Base-by-base conservation (phyloP, 352 stramenopile species). In the Salisapilia sapeloensis region DNA sequence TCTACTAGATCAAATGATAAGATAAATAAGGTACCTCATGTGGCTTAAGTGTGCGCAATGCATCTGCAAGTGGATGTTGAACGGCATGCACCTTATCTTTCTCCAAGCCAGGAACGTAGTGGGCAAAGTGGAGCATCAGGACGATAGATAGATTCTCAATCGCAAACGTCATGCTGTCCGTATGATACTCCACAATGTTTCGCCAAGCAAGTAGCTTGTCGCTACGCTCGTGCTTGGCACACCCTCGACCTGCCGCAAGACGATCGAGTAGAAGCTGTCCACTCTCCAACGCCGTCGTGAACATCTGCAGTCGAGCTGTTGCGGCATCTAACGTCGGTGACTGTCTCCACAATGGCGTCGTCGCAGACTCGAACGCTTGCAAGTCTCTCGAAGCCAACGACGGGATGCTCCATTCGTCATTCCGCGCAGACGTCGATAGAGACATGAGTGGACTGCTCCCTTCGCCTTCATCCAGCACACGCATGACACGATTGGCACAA, bases 141-240 rank as follows among this genome's bases (percentile, higher is more conserved):
- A 84, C 51, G 13, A 80, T 57, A 11, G 67, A 48, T 56, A 79
- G 74, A 50, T 83, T 84, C 54, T 89, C 69, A 12, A 78, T 53
- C 24, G 82, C 45, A 29, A 89, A 89, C 9, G 51, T 42, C 44
- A 84, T 41, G 34, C 66, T 85, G 35, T 89, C 72, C 12, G 42
- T 41, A 46, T 89, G 61, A 38, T 85, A 82, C 42, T 82, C 69
- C n/a, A 78, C 33, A 36, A 82, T 50, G 44, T 50, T 69, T 36
- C 63, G 49, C 28, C n/a, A n/a, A n/a, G n/a, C n/a, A n/a, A n/a
- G n/a, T n/a, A n/a, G n/a, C n/a, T n/a, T n/a, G n/a, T n/a, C n/a
- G n/a, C 32, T 33, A 22, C 18, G 30, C 19, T 10, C 28, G 14
- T 8, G n/a, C 25, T 29, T 21, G 6, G 13, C 30, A 8, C 1